phyloP scores from a whole-genome alignment of 345 rosid species.

The Viola odorata region DNA sequence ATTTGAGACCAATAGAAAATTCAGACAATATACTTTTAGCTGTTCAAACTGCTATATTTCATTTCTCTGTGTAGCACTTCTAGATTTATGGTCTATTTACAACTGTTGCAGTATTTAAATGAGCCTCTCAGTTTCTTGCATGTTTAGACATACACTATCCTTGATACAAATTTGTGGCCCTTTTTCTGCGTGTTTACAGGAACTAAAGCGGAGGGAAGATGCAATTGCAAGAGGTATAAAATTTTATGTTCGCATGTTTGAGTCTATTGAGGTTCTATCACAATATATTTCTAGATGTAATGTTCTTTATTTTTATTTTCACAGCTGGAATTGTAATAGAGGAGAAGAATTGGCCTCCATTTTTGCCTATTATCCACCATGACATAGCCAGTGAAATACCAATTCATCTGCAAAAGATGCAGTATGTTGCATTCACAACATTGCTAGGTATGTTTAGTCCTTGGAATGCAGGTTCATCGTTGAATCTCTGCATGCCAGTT shows the following conservation, averaged over 20 bases:
- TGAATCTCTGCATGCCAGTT: not conserved
- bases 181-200: conserved; percentile 41
- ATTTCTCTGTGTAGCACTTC: not conserved
- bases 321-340: conserved; percentile 93
- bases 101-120: not conserved
- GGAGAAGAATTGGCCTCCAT: conserved; percentile 95
- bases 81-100: not conserved
- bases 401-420: conserved; percentile 73
- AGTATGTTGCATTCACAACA: conserved; percentile 76
- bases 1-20: not conserved
- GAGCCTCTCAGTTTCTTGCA: conserved; percentile 2
- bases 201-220: conserved; percentile 81
- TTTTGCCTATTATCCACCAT: conserved; percentile 90
- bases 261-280: conserved; percentile 9
- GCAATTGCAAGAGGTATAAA: conserved; percentile 56
- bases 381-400: conserved; percentile 94
- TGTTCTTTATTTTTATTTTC: conserved; percentile 21
- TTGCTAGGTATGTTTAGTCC: not conserved
- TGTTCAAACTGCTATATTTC: not conserved
- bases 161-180: not conserved
- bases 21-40: not conserved
- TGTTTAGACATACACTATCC: conserved; percentile 5
- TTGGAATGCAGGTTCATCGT: not conserved
- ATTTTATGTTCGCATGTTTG: conserved; percentile 1
- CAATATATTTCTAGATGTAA: conserved; percentile 6